Evolutionary conservation across 2,329 filamentous ascomycete genomes (phyloP), one percentile per base, ranked within the genome.

Genomic region (Ascochyta pisi): DNA sequence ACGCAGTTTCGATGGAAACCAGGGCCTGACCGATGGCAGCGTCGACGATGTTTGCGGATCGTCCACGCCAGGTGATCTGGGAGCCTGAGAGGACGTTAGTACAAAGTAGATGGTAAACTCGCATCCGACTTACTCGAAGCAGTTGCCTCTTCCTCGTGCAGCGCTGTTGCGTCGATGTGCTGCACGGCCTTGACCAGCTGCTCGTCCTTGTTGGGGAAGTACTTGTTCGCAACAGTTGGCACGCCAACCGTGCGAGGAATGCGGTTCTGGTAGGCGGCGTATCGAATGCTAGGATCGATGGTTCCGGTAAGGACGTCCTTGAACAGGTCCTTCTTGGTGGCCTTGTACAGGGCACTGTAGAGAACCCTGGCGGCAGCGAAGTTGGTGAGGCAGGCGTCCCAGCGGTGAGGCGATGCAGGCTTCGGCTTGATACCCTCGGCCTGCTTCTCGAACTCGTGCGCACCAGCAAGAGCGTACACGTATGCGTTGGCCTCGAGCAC

Each of bases 271-370:
- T 98, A 98, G 16, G 95, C 92, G 33, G 93, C 93, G 75, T 96
- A 98, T 61, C 94, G 89, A 68, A 99, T 91, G 60, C 92, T 96
- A 2, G 93, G 93, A 73, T 99, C 95, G 59, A 96, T 88, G 4
- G 90, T 96, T 67, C 90, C 88, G 43, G 89, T 86, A 54, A 99
- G 80, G 23, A 97, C 83, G 58, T 98, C 94, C 71, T 90, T 92
- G 81, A 91, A 95, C 33, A 90, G 81, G 55, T 96, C 94, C 58
- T 86, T 88, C 71, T 87, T 89, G 60, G 78, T 85, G 59, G 84
- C 81, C 26, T 83, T 82, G 16, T 87, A 82, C 39, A 99, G 81
- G 0, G 90, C 87, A 57, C 84, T 88, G 79, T 98, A 99, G 66
- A 96, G 89, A 53, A 96, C 83, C 58, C 91, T 85, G 19, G 92